Evolutionary conservation across 495 filamentous ascomycete genomes (phyloP), one percentile per base, ranked within the genome.

Genomic region (Ramalina intermedia): DNA sequence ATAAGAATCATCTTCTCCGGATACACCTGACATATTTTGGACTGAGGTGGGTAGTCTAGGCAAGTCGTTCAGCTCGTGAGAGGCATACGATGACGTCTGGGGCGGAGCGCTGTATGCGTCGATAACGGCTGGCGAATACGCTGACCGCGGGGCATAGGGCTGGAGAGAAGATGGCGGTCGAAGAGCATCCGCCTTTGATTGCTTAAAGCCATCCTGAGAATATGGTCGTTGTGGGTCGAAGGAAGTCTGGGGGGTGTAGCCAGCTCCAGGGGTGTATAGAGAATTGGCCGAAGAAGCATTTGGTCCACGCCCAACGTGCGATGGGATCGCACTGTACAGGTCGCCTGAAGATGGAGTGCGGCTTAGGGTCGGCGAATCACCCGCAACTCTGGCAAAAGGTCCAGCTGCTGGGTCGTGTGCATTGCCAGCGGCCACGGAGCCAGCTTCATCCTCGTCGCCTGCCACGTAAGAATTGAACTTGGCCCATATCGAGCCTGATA

Each of bases 401-500:
- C 89, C 86, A 18, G 70, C 54, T 29, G 85, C 84, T 18, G 57
- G 62, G 18, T 72, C 76, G 27, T 62, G 69, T 23, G 68, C 78
- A 43, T 73, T 75, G 20, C 67, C 66, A 33, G 82, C 75, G 12
- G 74, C 77, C 20, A 72, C 75, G 3, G 75, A 78, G 20, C 66
- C 69, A 37, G 66, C 67, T 50, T 82, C 79, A 43, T 77, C 78
- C 23, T 96, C 90, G 46, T 95, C 90, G 5, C 93, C 93, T 47
- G 84, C 82, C 44, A 99, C 85, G 56, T 96, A 96, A 50, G 84
- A 94, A 60, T 84, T 95, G 66, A 99, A 94, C 27, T 80, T 85
- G 45, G 80, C 83, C 79, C 84, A 90, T 62, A 96, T 77, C 14
- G 81, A 82, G 41, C 78, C 83, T 14, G 86, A 93, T 0, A 96